Evolutionary conservation across 179 eudicot genomes (phyloP).

Genomic region (Beta lomatogona): DNA sequence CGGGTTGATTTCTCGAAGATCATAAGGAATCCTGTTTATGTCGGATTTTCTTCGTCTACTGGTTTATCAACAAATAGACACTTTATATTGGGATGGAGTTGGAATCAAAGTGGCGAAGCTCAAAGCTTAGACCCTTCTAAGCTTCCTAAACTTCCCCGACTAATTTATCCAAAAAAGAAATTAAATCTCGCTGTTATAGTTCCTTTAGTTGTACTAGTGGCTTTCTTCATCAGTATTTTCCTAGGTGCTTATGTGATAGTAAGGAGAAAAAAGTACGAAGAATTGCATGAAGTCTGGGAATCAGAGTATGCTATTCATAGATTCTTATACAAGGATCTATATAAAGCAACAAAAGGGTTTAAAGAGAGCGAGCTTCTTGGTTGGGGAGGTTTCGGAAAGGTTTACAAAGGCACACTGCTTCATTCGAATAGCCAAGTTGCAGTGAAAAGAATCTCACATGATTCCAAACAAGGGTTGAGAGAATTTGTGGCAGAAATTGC

Average conservation of each 20-base stretch:
- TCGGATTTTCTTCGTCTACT: conserved; percentile 44
- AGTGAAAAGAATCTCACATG: conserved; percentile 37
- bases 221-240: neutral
- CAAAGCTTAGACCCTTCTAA: conserved; percentile 33
- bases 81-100: conserved; percentile 46
- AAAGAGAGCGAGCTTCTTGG: conserved; percentile 36
- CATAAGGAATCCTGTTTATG: conserved; percentile 26
- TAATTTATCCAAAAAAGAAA: neutral
- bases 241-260: conserved; percentile 15
- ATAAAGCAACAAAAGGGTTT: conserved; percentile 38
- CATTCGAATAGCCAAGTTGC: conserved; percentile 25
- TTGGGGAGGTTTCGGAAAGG: conserved; percentile 43
- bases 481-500: conserved; percentile 41
- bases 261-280: conserved; percentile 29
- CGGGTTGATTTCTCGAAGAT: conserved; percentile 26
- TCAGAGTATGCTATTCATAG: conserved; percentile 32
- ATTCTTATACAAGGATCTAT: conserved; percentile 32
- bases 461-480: conserved; percentile 41
- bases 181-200: neutral
- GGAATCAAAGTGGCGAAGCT: conserved; percentile 33
- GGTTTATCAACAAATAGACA: conserved; percentile 25
- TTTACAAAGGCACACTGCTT: conserved; percentile 31
- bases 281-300: conserved; percentile 38
- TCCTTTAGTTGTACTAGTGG: neutral
- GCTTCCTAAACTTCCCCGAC: conserved; percentile 37